Conservation (phyloP, 1,284 basidiomycete species). For the Sanguinoderma infundibulare region DNA sequence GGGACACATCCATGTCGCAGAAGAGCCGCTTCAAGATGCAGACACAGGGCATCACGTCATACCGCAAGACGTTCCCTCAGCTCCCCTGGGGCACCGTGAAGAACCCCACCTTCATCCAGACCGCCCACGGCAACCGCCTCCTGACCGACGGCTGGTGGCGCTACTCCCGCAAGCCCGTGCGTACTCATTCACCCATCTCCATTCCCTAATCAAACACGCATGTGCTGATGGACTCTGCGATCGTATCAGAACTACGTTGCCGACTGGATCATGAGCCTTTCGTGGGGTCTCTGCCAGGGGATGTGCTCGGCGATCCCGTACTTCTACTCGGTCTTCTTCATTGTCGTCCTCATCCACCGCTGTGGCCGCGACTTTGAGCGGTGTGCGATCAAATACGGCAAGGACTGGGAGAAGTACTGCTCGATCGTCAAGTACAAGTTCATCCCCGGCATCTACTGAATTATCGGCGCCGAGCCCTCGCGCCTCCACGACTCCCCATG, state of each 20-base stretch:
- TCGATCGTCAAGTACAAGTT: slow-evolving; percentile 87
- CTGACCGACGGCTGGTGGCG: slow-evolving; percentile 90
- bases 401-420: slow-evolving; percentile 94
- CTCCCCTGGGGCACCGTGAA: slow-evolving; percentile 86
- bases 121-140: slow-evolving; percentile 90
- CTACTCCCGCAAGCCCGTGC: slow-evolving; percentile 86
- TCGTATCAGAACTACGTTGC: slow-evolving; percentile 75
- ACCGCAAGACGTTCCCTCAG: slow-evolving; percentile 94
- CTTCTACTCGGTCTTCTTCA: slow-evolving; percentile 95
- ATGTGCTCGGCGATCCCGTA: slow-evolving; percentile 88
- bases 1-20: slow-evolving; percentile 95
- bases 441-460: slow-evolving; percentile 74
- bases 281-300: slow-evolving; percentile 91
- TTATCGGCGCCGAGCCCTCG: neutral
- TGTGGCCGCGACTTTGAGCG: slow-evolving; percentile 92
- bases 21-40: slow-evolving; percentile 99
- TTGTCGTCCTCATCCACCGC: slow-evolving; percentile 87
- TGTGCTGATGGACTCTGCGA: neutral
- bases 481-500: neutral
- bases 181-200: slow-evolving; percentile 30
- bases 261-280: slow-evolving; percentile 88
- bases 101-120: slow-evolving; percentile 93
- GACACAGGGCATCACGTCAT: slow-evolving; percentile 85
- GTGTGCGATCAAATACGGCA: slow-evolving; percentile 92
- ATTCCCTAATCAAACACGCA: neutral